Base-by-base conservation (phyloP, 2,329 filamentous ascomycete genomes). In the Teratosphaeria epicoccoides region DNA sequence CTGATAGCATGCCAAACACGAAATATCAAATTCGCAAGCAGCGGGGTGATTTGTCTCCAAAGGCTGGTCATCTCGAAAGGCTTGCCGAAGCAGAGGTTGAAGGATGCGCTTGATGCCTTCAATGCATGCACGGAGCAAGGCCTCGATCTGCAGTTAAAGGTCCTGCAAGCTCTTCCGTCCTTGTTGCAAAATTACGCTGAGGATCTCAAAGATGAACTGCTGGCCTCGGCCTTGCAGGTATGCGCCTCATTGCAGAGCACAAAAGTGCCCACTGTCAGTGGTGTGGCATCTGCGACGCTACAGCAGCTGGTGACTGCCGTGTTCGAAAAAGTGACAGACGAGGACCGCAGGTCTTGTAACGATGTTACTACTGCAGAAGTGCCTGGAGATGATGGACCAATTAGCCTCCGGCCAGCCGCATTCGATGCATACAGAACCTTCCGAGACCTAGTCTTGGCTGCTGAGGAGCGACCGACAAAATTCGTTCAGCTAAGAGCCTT, bases 201-300 rank as follows among this genome's bases (percentile, higher is more conserved):
- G 29, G 86, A 95, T 52, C 73, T 98, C 33, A 83, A 84, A 54
- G 88, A 87, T 1, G 85, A 91, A 54, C 74, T 95, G 28, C 76
- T 98, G 37, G 85, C 88, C 24, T 88, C 82, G 9, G 82, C 87
- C 0, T 72, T 98, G 58, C 90, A 95, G 66, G 88, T 95, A 65
- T 97, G 93, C 71, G 93, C 93, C 55, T 85, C 88, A 48, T 72
- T 98, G 47, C 90, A 97, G 70, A 85, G 82, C 52, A 93, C 87
- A 69, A 97, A 96, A 71, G 94, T 90, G 71, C 82, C 84, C 24
- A 89, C 95, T 49, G 89, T 98, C 60, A 94, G 91, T 65, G 94
- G 94, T 61, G 97, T 94, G 1, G 93, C 93, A 9, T 88, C 91
- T 24, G 93, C 93, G n/a, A 97, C 93, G 2, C 74, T 98, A 50